Evolutionary conservation across 352 stramenopile species (phyloP).

Genomic region (Phytophthora sp.): DNA sequence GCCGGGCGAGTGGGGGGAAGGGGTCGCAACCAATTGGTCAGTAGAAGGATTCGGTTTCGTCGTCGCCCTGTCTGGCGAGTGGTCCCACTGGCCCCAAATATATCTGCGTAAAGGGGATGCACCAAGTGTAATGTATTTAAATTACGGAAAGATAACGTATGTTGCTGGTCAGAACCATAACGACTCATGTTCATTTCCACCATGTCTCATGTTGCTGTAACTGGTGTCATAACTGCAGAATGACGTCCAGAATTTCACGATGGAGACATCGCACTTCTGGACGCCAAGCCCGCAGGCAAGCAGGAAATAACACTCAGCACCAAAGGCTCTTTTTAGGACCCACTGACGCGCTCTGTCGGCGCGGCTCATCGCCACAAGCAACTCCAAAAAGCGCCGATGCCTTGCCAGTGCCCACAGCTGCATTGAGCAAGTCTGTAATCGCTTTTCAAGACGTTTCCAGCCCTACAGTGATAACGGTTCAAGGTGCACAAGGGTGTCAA

Average conservation of each 20-base stretch:
- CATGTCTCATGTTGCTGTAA: no score
- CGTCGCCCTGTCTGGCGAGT: no score
- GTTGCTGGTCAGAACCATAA: no score
- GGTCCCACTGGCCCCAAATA: no score
- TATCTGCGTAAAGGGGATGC: no score
- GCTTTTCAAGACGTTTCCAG: slow-evolving; percentile 57
- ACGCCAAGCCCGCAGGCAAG: slow-evolving; percentile 63
- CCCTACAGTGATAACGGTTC: slow-evolving; percentile 61
- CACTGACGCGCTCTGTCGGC: slow-evolving; percentile 46
- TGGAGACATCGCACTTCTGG: slow-evolving; percentile 25
- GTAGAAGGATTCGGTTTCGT: no score
- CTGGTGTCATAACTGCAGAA: slow-evolving; percentile 88
- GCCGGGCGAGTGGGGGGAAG: no score
- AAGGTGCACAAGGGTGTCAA: slow-evolving; percentile 72
- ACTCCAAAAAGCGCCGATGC: slow-evolving; percentile 77
- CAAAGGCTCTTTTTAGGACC: slow-evolving; percentile 43
- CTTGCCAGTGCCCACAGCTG: slow-evolving; percentile 77
- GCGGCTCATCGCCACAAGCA: slow-evolving; percentile 66
- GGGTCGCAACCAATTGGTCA: no score
- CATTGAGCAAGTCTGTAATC: slow-evolving; percentile 71
- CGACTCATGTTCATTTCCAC: no score
- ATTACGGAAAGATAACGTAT: no score
- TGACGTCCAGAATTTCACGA: slow-evolving; percentile 62
- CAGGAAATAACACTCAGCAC: slow-evolving; percentile 68
- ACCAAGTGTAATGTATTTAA: no score